Percentiles rank a stretch among this genome's conserved stretches.
phyloP scores from a whole-genome alignment of 345 rosid species.

The Lagerstroemia speciosa region DNA sequence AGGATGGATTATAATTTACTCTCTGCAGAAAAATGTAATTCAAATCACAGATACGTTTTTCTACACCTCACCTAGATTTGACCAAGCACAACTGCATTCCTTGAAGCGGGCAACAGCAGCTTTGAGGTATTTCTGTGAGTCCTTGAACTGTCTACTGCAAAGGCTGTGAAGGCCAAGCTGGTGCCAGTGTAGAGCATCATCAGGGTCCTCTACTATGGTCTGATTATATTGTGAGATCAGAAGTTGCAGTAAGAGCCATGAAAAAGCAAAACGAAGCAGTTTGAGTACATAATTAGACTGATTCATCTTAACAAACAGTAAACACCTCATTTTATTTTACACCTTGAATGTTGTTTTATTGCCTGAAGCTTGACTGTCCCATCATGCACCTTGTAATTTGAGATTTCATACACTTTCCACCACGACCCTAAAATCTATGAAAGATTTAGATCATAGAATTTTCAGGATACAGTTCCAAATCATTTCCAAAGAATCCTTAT shows the following conservation, averaged over 20 bases:
- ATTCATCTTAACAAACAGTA: background rate
- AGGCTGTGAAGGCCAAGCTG: constrained; percentile 93
- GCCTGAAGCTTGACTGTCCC: background rate
- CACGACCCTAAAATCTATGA: background rate
- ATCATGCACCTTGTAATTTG: background rate
- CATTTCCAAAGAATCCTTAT: background rate
- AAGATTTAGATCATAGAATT: background rate
- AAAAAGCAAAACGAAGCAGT: background rate
- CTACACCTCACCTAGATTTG: constrained; percentile 61
- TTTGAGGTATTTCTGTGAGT: constrained; percentile 83
- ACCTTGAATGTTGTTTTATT: background rate
- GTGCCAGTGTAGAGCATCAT: constrained; percentile 81
- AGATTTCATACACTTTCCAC: background rate
- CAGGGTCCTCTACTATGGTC: constrained; percentile 82
- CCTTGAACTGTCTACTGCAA: constrained; percentile 59
- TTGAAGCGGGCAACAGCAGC: constrained; percentile 54
- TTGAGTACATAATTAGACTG: background rate
- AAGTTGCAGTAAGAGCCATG: background rate
- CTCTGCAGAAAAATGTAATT: background rate
- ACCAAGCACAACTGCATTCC: constrained; percentile 75
- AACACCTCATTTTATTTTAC: background rate
- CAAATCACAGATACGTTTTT: background rate
- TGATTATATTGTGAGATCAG: constrained; percentile 15
- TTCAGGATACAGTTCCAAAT: background rate
- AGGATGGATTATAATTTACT: background rate